phyloP scores from a whole-genome alignment of 805 yeast species.

The Wickerhamiella nectarea region DNA sequence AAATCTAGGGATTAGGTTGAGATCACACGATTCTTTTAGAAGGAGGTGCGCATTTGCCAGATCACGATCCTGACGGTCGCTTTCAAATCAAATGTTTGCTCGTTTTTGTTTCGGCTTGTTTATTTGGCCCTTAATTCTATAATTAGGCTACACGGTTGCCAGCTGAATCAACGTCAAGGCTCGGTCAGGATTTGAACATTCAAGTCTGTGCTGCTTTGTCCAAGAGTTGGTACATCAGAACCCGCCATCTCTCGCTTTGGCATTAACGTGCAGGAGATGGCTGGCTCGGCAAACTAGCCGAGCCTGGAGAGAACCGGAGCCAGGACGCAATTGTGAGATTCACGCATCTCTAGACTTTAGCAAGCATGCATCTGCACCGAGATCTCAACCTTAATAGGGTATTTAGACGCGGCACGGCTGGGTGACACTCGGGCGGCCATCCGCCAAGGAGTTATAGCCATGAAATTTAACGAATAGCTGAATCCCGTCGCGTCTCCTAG shows the following conservation, averaged over 20 bases:
- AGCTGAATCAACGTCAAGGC: too few relatives aligned
- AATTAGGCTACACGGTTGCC: too few relatives aligned
- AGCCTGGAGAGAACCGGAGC: not conserved
- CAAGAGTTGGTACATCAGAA: not conserved
- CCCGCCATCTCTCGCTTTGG: not conserved
- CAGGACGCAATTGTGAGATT: not conserved
- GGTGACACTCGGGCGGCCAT: not conserved
- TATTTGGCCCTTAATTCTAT: too few relatives aligned
- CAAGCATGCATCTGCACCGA: not conserved
- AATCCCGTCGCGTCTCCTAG: too few relatives aligned
- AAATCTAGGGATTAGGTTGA: not conserved
- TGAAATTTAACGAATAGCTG: too few relatives aligned
- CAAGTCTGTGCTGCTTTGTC: not conserved
- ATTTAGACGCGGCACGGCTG: not conserved
- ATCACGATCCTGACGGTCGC: too few relatives aligned
- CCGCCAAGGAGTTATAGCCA: too few relatives aligned
- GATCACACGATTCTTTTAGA: not conserved
- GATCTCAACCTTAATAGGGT: not conserved
- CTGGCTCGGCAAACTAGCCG: not conserved
- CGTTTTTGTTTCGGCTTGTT: too few relatives aligned
- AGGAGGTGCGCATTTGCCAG: not conserved
- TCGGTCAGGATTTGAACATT: too few relatives aligned
- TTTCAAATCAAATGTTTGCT: too few relatives aligned
- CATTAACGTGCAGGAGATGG: not conserved
- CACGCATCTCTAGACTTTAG: not conserved